phyloP scores from a whole-genome alignment of 2,329 filamentous ascomycete species.

The Sclerotinia minor region DNA sequence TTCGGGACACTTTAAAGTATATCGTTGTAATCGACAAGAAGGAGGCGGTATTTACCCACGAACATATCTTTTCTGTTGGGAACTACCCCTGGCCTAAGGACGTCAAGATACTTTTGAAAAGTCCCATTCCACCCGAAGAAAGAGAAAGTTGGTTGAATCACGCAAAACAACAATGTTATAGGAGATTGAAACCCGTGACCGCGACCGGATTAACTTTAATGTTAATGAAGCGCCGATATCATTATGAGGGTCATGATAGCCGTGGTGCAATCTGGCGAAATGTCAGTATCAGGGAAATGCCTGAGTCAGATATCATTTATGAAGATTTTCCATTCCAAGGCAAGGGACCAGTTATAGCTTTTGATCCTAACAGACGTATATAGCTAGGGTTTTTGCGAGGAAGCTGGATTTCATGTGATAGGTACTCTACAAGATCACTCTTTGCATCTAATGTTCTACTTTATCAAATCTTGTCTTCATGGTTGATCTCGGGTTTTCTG shows the following conservation, averaged over 20 bases:
- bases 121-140: not conserved
- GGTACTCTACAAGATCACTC: not conserved
- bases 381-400: not conserved
- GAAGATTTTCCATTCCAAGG: conserved; percentile 1
- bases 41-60: too few relatives aligned
- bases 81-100: not conserved
- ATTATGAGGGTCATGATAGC: not conserved
- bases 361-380: not conserved
- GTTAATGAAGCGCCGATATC: not conserved
- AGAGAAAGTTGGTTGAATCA: not conserved
- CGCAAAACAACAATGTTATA: not conserved
- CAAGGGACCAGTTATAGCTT: not conserved
- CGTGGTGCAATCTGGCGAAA: not conserved
- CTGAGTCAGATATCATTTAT: not conserved
- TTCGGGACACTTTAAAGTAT: not conserved
- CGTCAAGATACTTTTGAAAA: not conserved
- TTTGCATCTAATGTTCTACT: not conserved
- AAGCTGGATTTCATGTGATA: not conserved
- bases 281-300: not conserved
- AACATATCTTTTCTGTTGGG: not conserved
- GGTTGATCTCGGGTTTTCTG: not conserved
- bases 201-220: not conserved
- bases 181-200: not conserved
- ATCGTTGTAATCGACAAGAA: not conserved
- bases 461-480: too few relatives aligned